These are phyloP conservation scores for Leptographium flavum DNA, from an alignment of 2,329 filamentous ascomycete genomes.

Conservation along the genomic window DNA sequence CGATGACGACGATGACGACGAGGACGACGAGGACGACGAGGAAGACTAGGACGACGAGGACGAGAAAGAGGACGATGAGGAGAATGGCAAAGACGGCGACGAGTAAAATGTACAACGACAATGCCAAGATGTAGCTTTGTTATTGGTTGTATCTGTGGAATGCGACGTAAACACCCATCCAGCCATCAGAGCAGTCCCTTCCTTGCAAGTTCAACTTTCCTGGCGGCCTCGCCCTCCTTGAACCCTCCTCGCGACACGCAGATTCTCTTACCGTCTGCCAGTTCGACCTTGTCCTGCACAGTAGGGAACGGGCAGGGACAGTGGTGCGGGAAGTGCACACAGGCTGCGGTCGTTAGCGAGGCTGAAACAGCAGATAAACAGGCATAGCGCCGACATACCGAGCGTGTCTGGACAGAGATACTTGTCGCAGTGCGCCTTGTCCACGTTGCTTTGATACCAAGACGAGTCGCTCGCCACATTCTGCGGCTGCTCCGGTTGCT, in stretches of 20 bases:
- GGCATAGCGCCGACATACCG: constrained; percentile 19
- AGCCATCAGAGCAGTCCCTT: constrained; percentile 53
- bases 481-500: constrained; percentile 47
- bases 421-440: constrained; percentile 68
- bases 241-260: constrained; percentile 67
- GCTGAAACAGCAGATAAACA: neutral
- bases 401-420: constrained; percentile 93
- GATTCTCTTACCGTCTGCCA: constrained; percentile 55
- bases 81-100: too few relatives aligned
- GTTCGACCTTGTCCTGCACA: constrained; percentile 65
- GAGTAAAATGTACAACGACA: neutral
- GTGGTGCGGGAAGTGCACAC: constrained; percentile 92
- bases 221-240: constrained; percentile 52
- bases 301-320: constrained; percentile 78
- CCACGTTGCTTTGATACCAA: constrained; percentile 44
- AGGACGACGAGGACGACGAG: neutral
- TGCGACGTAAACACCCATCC: too few relatives aligned
- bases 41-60: neutral
- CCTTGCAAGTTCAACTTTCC: constrained; percentile 66
- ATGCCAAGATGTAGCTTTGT: neutral
- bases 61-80: too few relatives aligned
- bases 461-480: constrained; percentile 75
- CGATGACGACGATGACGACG: neutral
- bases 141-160: neutral
- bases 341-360: constrained; percentile 36